Evolutionary conservation across 176 grass and related monocot species (phyloP).

Genomic region (Zoysia pacifica): DNA sequence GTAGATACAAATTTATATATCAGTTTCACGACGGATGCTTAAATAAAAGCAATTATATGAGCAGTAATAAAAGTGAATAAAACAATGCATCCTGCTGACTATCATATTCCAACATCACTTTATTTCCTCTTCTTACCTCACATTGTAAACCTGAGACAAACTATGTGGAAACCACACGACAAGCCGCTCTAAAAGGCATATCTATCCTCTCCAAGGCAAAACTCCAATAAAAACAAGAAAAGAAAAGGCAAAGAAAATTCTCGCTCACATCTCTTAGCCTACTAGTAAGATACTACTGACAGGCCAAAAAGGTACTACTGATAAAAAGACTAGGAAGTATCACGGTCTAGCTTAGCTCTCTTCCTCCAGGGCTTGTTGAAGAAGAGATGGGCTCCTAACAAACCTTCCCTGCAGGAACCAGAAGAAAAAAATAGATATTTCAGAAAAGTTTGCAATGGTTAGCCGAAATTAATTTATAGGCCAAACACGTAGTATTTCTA

Average conservation of each 20-base stretch:
- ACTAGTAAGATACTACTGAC: constrained; percentile 31
- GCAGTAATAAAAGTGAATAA: too few relatives aligned
- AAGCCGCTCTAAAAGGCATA: constrained; percentile 39
- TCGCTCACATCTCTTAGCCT: constrained; percentile 46
- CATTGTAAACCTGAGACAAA: constrained; percentile 52
- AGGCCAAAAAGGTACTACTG: constrained; percentile 37
- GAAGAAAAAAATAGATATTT: constrained; percentile 11
- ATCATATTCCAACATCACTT: constrained; percentile 48
- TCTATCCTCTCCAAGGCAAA: constrained; percentile 56
- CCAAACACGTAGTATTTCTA: constrained; percentile 12
- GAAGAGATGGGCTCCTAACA: constrained; percentile 92
- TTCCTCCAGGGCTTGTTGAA: constrained; percentile 82
- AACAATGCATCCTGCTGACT: too few relatives aligned
- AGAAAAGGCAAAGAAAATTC: constrained; percentile 18
- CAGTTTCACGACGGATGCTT: too few relatives aligned
- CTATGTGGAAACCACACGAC: constrained; percentile 41
- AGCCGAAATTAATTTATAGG: constrained; percentile 10
- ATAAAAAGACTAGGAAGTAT: constrained; percentile 46
- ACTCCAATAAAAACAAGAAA: constrained; percentile 27
- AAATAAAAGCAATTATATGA: too few relatives aligned
- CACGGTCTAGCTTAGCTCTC: constrained; percentile 59
- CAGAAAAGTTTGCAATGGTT: background rate
- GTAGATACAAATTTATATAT: too few relatives aligned
- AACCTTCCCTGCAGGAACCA: constrained; percentile 79
- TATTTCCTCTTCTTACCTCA: constrained; percentile 64